Percentiles rank a stretch among this genome's conserved stretches.
phyloP scores from a whole-genome alignment of 2,329 filamentous ascomycete species.

The Paecilomyces niveus region DNA sequence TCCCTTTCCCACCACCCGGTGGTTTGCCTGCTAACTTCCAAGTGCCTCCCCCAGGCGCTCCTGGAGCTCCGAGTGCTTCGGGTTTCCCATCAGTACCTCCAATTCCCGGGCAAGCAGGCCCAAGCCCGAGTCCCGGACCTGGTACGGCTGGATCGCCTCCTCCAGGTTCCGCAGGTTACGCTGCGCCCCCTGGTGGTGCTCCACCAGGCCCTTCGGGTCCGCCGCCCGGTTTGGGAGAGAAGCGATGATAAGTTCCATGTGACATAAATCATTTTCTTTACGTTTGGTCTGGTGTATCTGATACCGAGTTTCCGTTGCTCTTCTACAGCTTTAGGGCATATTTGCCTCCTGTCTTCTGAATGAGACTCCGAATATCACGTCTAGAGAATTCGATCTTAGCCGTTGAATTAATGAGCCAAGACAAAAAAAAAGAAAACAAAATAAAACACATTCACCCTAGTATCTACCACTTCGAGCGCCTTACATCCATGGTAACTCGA shows the following conservation, averaged over 20 bases:
- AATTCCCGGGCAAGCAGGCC: slow-evolving; percentile 17
- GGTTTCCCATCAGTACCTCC: slow-evolving; percentile 25
- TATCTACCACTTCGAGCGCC: not conserved
- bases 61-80: slow-evolving; percentile 8
- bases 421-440: not conserved
- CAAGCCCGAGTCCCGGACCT: slow-evolving; percentile 20
- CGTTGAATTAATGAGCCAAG: not conserved
- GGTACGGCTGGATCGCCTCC: slow-evolving; percentile 14
- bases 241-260: slow-evolving; percentile 14
- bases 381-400: not conserved
- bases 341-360: not conserved
- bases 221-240: slow-evolving; percentile 22
- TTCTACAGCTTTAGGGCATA: not conserved
- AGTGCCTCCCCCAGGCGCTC: slow-evolving; percentile 30
- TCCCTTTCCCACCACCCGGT: slow-evolving; percentile 40
- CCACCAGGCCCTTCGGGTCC: slow-evolving; percentile 13
- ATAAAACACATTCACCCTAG: not conserved
- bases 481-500: not conserved
- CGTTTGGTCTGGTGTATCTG: not conserved
- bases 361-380: not conserved
- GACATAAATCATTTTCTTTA: not conserved
- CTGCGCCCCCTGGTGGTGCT: slow-evolving; percentile 19
- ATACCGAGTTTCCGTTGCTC: slow-evolving; percentile 4
- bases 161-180: slow-evolving; percentile 21
- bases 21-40: slow-evolving; percentile 24